A percentile compares a stretch with the other conserved stretches of the same genome.
Evolutionary conservation across 2,329 filamentous ascomycete genomes (phyloP).

Genomic region (Phialophora expanda): DNA sequence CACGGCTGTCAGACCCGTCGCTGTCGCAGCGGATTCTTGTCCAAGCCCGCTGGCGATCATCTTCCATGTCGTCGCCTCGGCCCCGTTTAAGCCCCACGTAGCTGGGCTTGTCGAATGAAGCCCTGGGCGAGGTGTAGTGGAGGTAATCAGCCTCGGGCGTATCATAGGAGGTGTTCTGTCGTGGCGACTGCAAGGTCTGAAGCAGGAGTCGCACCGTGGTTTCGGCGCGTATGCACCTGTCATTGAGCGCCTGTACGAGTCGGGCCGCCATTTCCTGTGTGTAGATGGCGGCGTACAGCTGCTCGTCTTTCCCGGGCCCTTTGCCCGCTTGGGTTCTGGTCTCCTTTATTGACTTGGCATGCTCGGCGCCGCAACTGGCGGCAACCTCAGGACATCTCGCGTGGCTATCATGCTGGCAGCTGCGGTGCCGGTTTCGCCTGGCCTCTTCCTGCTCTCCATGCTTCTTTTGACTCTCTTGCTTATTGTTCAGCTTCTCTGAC

Average conservation of each 20-base stretch:
- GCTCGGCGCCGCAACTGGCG: slow-evolving; percentile 18
- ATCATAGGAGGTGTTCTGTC: background rate
- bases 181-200: background rate
- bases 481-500: background rate
- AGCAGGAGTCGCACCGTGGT: slow-evolving; percentile 19
- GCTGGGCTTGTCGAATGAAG: background rate
- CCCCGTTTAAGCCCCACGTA: slow-evolving; percentile 12
- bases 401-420: slow-evolving; percentile 28
- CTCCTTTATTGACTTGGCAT: slow-evolving; percentile 19
- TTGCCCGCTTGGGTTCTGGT: slow-evolving; percentile 27
- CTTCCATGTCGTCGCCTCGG: background rate
- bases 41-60: background rate
- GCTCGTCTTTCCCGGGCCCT: slow-evolving; percentile 35
- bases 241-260: slow-evolving; percentile 30
- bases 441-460: slow-evolving; percentile 21
- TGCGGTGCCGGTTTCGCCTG: slow-evolving; percentile 30
- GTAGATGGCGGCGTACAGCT: slow-evolving; percentile 33
- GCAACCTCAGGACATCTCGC: slow-evolving; percentile 26
- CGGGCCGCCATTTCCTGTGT: slow-evolving; percentile 26
- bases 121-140: background rate
- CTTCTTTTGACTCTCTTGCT: slow-evolving; percentile 21
- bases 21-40: background rate
- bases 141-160: background rate
- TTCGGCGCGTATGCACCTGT: slow-evolving; percentile 27
- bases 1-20: background rate